Evolutionary conservation across 2,329 filamentous ascomycete genomes (phyloP), one percentile per base, ranked within the genome.

Genomic region (Colletotrichum liaoningense): DNA sequence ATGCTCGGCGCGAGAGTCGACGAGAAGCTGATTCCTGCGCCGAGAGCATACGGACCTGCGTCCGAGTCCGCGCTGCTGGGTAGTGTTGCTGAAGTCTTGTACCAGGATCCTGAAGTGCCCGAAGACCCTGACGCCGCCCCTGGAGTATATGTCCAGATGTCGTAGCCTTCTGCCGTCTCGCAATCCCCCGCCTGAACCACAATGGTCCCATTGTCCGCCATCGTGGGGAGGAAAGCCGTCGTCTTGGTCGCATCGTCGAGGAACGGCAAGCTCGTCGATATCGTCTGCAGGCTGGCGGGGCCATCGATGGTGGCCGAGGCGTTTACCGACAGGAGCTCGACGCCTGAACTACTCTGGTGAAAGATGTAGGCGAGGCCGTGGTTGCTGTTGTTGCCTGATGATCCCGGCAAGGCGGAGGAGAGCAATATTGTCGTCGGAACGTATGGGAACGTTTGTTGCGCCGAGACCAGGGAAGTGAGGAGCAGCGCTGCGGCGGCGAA

Each of bases 141-240:
- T 2, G 89, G 86, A 9, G 84, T 85, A 76, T 93, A 95, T 26
- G 85, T 90, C 94, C 94, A 98, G 68, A 97, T 79, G 42, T 88
- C 82, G 14, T 89, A 87, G 49, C 82, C 83, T 4, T 83, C 85
- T 2, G 87, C 83, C 35, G 84, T 83, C 1, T 88, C 84, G 79
- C 96, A 98, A 75, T 93, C 87, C 2, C 96, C 95, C 0, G 92
- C 87, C 69, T 95, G 93, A 1, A 97, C 91, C 3, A 91, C 88
- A 33, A 98, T 88, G 12, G 92, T 90, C 19, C 94, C 94, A 78
- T 90, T 87, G 56, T 88, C 84, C 59, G 93, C 90, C 38, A 95
- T 86, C 0, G 92, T 86, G 0, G 95, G 91, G 7, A 91, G 87
- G 78, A 95, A 97, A 0, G 93, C 86, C 12, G 86, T 87, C 5